Percentiles rank a stretch among this genome's conserved stretches.
phyloP scores from a whole-genome alignment of 352 stramenopile genomes.

The Aphanomyces invadans region DNA sequence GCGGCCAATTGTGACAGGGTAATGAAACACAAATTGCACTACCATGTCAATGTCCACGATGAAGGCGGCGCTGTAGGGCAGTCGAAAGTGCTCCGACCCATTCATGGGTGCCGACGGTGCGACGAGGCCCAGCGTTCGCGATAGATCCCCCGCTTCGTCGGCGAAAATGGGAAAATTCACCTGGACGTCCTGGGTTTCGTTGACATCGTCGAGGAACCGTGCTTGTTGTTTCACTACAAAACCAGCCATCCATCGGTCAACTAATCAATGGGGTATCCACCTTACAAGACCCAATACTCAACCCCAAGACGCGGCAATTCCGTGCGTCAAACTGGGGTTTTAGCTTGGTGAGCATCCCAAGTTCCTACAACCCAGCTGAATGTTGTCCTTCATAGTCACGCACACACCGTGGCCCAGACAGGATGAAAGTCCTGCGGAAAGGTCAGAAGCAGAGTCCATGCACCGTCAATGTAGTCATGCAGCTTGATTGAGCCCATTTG shows the following conservation, averaged over 20 bases:
- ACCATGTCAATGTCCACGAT: slow-evolving; percentile 70
- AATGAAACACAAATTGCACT: slow-evolving; percentile 53
- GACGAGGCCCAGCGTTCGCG: slow-evolving; percentile 48
- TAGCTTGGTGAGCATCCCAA: slow-evolving; percentile 74
- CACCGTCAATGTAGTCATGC: slow-evolving; percentile 63
- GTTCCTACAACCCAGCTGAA: slow-evolving; percentile 29
- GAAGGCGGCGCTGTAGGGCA: slow-evolving; percentile 60
- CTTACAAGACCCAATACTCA: slow-evolving; percentile 34
- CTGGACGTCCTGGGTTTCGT: slow-evolving; percentile 75
- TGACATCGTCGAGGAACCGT: slow-evolving; percentile 59
- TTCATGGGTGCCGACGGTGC: slow-evolving; percentile 35
- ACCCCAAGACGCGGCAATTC: slow-evolving; percentile 51
- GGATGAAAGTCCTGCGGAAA: slow-evolving; percentile 68
- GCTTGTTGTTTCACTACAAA: slow-evolving; percentile 33
- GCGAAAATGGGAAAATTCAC: slow-evolving; percentile 60
- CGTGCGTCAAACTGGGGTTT: slow-evolving; percentile 70
- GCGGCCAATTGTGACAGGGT: slow-evolving; percentile 55
- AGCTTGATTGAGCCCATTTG: slow-evolving; percentile 61
- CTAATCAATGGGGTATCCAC: no score
- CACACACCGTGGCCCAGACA: slow-evolving; percentile 48
- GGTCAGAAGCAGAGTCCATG: slow-evolving; percentile 58
- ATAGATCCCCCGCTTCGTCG: slow-evolving; percentile 58
- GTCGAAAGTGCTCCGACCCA: slow-evolving; percentile 40
- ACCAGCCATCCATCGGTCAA: no score
- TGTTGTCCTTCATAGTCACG: background rate